Evolutionary conservation across 192 early-diverging fungal species (phyloP), one percentile per base, ranked within the genome.

Genomic region (Obelidium mucronatum): DNA sequence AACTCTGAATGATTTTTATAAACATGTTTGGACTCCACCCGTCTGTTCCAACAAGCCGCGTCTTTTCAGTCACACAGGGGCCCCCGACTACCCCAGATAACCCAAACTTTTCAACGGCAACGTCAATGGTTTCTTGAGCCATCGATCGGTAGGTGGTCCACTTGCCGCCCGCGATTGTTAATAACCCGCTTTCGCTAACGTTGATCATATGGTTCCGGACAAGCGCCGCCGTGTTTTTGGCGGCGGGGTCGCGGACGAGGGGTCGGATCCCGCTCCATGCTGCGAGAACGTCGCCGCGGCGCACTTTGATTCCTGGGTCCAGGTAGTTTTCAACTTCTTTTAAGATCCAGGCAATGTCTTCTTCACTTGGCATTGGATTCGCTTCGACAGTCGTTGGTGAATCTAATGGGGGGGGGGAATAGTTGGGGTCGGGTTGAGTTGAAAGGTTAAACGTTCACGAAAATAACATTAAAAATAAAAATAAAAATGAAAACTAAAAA

Each of bases 231-330:
- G 97, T 97, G 82, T 93, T 95, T 77, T 93, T 93, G 33, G 96
- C 96, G 55, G 86, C 85, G 28, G 97, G 97, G 81, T 98, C 97
- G 73, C 97, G 94, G 52, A 98, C 97, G 58, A 98, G 86, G 44
- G 97, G 97, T 19, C 97, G 92, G 75, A 98, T 97, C 24, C 97
- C 97, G 4, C 94, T 95, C 97, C 97, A 98, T n/a, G 96, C 95
- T 2, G 96, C 92, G n/a, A 95, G 86, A 15, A 98, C 95, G 82
- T 98, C 97, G 59, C 94, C 94, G 22, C 96, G 94, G 33, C 97
- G 93, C 75, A 98, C 93, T 86, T 98, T 96, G 83, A 98, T 94
- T 63, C 82, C 84, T 13, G 92, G 88, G 72, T 91, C 91, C 44
- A 98, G 87, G 86, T 97, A 98, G 78, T 92, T 90, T 52, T 89